Evolutionary conservation across 768 basidiomycete genomes (phyloP).

Genomic region (Chalciporus piperatus): DNA sequence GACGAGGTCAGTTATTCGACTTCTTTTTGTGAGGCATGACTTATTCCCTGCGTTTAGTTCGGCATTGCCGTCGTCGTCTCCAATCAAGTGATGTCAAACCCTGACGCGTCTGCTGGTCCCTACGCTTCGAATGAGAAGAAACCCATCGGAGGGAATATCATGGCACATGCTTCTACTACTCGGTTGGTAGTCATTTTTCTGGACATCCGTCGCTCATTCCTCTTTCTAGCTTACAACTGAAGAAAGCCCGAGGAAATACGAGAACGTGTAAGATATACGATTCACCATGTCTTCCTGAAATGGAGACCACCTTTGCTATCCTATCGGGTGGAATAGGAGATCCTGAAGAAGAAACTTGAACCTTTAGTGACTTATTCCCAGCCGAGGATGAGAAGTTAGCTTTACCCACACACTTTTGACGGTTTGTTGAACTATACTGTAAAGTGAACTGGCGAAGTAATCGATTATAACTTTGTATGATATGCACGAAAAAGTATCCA

Average conservation of each 20-base stretch:
- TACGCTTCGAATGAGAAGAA: slow-evolving; percentile 93
- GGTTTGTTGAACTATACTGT: slow-evolving; percentile 1
- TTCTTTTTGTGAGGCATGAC: neutral
- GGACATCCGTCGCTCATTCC: slow-evolving; percentile 5
- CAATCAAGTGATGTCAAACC: slow-evolving; percentile 99
- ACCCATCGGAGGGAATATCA: slow-evolving; percentile 98
- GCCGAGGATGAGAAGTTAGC: neutral
- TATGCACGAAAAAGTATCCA: neutral
- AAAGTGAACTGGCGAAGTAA: slow-evolving; percentile 5
- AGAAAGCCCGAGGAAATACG: slow-evolving; percentile 88
- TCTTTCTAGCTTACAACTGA: slow-evolving; percentile 69
- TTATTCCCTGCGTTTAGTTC: slow-evolving; percentile 52
- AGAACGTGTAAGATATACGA: slow-evolving; percentile 97
- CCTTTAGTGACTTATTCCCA: neutral
- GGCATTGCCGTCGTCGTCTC: slow-evolving; percentile 97
- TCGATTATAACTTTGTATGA: slow-evolving; percentile 1
- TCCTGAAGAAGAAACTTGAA: slow-evolving; percentile 79
- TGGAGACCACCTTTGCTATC: slow-evolving; percentile 94
- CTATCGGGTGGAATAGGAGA: slow-evolving; percentile 89
- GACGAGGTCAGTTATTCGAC: slow-evolving; percentile 71
- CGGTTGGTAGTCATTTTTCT: slow-evolving; percentile 47
- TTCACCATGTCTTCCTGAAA: slow-evolving; percentile 95
- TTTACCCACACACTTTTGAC: neutral
- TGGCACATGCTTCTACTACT: slow-evolving; percentile 98
- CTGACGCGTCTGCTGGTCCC: slow-evolving; percentile 88